These are phyloP conservation scores for Apium graveolens DNA, from an alignment of 129 eudicot species.

Conservation along the genomic window DNA sequence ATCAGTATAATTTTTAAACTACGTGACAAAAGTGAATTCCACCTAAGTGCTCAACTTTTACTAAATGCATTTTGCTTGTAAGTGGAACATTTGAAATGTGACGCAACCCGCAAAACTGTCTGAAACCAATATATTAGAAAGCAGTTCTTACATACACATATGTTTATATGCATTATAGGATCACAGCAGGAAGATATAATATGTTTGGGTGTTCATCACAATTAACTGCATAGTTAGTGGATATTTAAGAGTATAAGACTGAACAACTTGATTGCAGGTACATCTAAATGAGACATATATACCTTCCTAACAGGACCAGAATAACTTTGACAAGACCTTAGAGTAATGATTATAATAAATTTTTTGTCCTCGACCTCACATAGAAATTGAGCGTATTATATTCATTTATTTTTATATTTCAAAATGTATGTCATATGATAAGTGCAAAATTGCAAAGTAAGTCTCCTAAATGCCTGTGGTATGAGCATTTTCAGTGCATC, in stretches of 20 bases:
- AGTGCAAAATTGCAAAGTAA: neutral
- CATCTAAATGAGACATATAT: neutral
- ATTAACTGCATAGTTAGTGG: no score
- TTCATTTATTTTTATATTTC: no score
- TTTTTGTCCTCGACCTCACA: neutral
- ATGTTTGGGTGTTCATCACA: no score
- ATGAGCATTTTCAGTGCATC: neutral
- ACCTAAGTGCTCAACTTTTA: no score
- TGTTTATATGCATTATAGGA: neutral
- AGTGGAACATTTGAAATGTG: neutral
- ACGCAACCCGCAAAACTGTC: neutral
- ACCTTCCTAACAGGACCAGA: neutral
- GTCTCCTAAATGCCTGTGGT: neutral
- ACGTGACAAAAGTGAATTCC: no score
- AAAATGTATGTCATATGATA: neutral
- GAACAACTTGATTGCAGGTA: no score
- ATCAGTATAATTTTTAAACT: neutral
- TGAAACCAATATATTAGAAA: neutral
- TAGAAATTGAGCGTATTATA: neutral
- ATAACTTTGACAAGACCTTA: neutral
- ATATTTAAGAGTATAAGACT: no score
- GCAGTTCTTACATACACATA: neutral
- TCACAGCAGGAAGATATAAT: neutral
- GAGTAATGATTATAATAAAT: neutral
- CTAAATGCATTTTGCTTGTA: neutral